phyloP scores from a whole-genome alignment of 768 basidiomycete species.

The Pisolithus microcarpus region DNA sequence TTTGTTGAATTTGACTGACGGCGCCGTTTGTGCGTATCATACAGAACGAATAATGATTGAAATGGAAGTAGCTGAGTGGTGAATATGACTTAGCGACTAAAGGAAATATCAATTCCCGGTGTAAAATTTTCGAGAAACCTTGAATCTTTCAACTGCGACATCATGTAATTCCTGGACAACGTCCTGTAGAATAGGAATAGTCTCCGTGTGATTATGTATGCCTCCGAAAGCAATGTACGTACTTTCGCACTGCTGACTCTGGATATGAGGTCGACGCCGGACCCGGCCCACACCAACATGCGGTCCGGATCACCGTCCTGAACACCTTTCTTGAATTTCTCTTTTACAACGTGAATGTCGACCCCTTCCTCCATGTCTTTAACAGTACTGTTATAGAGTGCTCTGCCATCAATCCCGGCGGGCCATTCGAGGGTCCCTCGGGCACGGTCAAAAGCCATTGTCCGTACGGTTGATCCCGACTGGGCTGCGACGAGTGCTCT shows the following conservation, averaged over 20 bases:
- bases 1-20: not conserved
- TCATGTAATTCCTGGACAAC: slow-evolving; percentile 46
- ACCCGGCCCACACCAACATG: slow-evolving; percentile 63
- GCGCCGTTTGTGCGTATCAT: not conserved
- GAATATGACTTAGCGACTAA: not conserved
- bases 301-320: slow-evolving; percentile 41
- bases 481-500: slow-evolving; percentile 42
- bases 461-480: slow-evolving; percentile 43
- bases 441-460: slow-evolving; percentile 56
- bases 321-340: slow-evolving; percentile 40
- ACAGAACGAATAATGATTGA: not conserved
- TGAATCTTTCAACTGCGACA: slow-evolving; percentile 36
- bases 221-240: slow-evolving; percentile 7
- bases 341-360: slow-evolving; percentile 34
- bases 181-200: slow-evolving; percentile 32
- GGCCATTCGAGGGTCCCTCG: slow-evolving; percentile 57
- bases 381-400: slow-evolving; percentile 43
- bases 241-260: slow-evolving; percentile 36
- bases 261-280: slow-evolving; percentile 53
- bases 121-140: slow-evolving; percentile 18
- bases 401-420: slow-evolving; percentile 49
- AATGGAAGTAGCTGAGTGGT: not conserved
- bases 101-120: slow-evolving; percentile 11
- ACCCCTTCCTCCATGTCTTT: slow-evolving; percentile 48
- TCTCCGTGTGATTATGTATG: not conserved